Conservation (phyloP, 2,329 filamentous ascomycete genomes). For the Gliomastix tumulicola region DNA sequence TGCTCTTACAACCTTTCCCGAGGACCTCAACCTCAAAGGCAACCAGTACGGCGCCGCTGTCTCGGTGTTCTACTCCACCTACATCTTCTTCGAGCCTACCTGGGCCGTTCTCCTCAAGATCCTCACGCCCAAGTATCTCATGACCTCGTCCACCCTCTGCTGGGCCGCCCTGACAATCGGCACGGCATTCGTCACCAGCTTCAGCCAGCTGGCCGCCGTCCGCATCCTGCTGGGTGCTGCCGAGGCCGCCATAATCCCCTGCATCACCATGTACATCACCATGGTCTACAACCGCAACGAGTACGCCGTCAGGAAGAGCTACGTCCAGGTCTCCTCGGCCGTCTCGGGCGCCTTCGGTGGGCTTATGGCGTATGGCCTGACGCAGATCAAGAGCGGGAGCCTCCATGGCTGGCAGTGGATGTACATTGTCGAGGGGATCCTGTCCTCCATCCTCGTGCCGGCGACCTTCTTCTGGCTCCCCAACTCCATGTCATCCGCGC, state of each 20-base stretch:
- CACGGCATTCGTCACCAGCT: slow-evolving; percentile 14
- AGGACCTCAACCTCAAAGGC: slow-evolving; percentile 47
- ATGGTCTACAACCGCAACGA: slow-evolving; percentile 5
- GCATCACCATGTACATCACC: slow-evolving; percentile 32
- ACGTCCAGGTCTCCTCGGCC: too few species aligned
- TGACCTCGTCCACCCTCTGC: slow-evolving; percentile 14
- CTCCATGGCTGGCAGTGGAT: slow-evolving; percentile 59
- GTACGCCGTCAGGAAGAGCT: too few species aligned
- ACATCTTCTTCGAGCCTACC: slow-evolving; percentile 44
- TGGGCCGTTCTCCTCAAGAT: slow-evolving; percentile 14
- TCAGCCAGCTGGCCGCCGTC: slow-evolving; percentile 10
- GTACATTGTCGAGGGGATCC: slow-evolving; percentile 61
- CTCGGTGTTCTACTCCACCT: slow-evolving; percentile 51
- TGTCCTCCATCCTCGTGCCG: slow-evolving; percentile 17
- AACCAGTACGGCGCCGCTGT: slow-evolving; percentile 61
- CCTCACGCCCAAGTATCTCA: slow-evolving; percentile 11
- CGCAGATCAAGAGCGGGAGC: slow-evolving; percentile 12
- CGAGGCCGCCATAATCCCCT: slow-evolving; percentile 29
- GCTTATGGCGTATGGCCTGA: slow-evolving; percentile 15
- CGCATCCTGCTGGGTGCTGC: slow-evolving; percentile 19
- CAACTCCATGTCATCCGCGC: neutral
- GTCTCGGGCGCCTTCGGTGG: slow-evolving; percentile 17
- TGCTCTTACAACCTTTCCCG: slow-evolving; percentile 23
- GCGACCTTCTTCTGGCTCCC: slow-evolving; percentile 12
- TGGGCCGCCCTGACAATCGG: slow-evolving; percentile 16